These are phyloP conservation scores for Tylopilus sp. DNA, from an alignment of 768 basidiomycete genomes.

Conservation along the genomic window DNA sequence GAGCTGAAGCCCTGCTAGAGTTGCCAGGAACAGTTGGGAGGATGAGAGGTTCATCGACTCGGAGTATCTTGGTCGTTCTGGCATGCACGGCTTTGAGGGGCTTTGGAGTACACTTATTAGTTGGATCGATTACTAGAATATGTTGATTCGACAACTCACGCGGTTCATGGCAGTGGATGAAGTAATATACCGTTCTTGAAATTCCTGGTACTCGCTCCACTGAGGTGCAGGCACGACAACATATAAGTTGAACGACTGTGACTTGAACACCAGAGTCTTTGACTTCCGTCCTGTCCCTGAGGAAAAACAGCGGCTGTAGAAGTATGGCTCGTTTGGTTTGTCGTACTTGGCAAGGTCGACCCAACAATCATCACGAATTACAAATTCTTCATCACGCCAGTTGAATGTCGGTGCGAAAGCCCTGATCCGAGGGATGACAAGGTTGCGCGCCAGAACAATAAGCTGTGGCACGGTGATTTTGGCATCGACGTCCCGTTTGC, in stretches of 20 bases:
- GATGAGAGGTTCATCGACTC: too few relatives aligned
- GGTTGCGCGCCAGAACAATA: not conserved
- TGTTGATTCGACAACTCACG: too few relatives aligned
- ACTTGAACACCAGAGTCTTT: not conserved
- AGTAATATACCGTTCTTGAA: too few relatives aligned
- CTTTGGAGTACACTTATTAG: too few relatives aligned
- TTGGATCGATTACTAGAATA: too few relatives aligned
- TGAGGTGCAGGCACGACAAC: not conserved
- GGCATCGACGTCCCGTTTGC: not conserved
- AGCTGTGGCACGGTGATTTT: not conserved
- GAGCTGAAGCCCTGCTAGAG: too few relatives aligned
- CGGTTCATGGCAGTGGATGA: too few relatives aligned
- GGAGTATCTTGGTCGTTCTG: too few relatives aligned
- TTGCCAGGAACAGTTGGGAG: too few relatives aligned
- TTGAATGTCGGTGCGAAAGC: not conserved
- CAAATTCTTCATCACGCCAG: not conserved
- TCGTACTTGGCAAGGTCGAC: not conserved
- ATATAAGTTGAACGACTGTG: not conserved
- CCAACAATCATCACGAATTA: not conserved
- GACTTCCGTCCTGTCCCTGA: not conserved
- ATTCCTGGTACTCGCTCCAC: not conserved
- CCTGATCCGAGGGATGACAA: not conserved
- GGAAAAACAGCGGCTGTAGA: not conserved
- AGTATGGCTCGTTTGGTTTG: not conserved
- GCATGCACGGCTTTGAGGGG: too few relatives aligned